Evolutionary conservation across 2,329 filamentous ascomycete species (phyloP).

Genomic region (Gliomastix tumulicola): DNA sequence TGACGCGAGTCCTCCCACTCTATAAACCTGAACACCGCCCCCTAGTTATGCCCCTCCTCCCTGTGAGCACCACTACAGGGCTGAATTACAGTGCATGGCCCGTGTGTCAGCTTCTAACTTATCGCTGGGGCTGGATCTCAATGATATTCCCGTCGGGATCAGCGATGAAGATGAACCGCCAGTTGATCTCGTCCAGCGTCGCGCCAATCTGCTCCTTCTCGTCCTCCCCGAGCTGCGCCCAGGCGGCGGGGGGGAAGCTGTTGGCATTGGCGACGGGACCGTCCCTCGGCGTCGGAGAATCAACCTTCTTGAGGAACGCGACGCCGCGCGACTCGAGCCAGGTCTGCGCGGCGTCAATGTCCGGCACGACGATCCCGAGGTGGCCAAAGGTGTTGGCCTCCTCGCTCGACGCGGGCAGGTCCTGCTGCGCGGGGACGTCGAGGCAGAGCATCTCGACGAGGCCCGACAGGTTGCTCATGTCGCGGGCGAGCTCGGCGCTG

Average conservation of each 20-base stretch:
- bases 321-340: conserved; percentile 13
- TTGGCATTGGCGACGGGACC: conserved; percentile 9
- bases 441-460: conserved; percentile 21
- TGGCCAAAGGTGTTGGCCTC: conserved; percentile 22
- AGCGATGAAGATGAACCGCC: conserved; percentile 10
- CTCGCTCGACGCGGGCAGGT: conserved; percentile 10
- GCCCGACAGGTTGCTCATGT: conserved; percentile 24
- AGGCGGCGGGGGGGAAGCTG: conserved; percentile 5
- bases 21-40: too few relatives aligned
- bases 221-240: conserved; percentile 6
- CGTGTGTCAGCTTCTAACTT: too few relatives aligned
- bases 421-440: conserved; percentile 11
- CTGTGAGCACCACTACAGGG: too few relatives aligned
- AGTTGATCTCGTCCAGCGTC: conserved; percentile 6
- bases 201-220: conserved; percentile 4
- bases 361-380: conserved; percentile 25
- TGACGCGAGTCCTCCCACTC: too few relatives aligned
- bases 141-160: conserved; percentile 16
- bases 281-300: conserved; percentile 7
- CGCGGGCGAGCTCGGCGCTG: conserved; percentile 17
- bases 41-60: too few relatives aligned
- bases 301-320: conserved; percentile 17
- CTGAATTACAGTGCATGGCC: too few relatives aligned
- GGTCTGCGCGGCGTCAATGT: conserved; percentile 16
- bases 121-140: conserved; percentile 12